Conservation (phyloP, 2,329 filamentous ascomycete genomes). For the Coleophoma eucalyptorum region DNA sequence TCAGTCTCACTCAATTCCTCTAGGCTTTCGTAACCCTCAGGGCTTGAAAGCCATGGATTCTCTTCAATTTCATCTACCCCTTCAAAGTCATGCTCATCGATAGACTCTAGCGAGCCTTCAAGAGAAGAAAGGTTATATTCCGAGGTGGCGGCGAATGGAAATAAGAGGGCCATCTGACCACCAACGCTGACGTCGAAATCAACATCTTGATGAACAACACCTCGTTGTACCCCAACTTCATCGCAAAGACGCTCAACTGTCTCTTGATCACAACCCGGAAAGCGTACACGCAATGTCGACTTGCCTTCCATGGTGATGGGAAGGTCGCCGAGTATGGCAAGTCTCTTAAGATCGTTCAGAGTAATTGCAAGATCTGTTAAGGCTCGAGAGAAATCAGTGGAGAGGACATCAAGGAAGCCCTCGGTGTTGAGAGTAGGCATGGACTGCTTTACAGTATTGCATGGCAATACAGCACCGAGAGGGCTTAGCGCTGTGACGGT, state of each 20-base stretch:
- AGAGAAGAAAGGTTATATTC: constrained; percentile 29
- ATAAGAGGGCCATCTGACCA: constrained; percentile 71
- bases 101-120: constrained; percentile 36
- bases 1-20: constrained; percentile 21
- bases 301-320: constrained; percentile 68
- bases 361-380: constrained; percentile 79
- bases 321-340: constrained; percentile 77
- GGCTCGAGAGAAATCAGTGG: constrained; percentile 82
- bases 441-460: constrained; percentile 32
- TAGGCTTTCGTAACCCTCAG: constrained; percentile 26
- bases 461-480: constrained; percentile 53
- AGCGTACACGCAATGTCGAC: constrained; percentile 69
- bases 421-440: constrained; percentile 71
- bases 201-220: constrained; percentile 71
- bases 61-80: constrained; percentile 16
- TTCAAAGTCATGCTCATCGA: constrained; percentile 31
- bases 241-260: constrained; percentile 81
- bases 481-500: constrained; percentile 85
- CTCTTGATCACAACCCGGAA: constrained; percentile 83
- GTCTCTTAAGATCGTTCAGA: constrained; percentile 74
- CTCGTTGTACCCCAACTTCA: constrained; percentile 80
- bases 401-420: constrained; percentile 80
- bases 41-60: constrained; percentile 22
- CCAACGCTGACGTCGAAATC: constrained; percentile 68
- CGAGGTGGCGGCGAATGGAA: constrained; percentile 76